phyloP scores from a whole-genome alignment of 2,329 filamentous ascomycete species.

The Diplodia corticola region DNA sequence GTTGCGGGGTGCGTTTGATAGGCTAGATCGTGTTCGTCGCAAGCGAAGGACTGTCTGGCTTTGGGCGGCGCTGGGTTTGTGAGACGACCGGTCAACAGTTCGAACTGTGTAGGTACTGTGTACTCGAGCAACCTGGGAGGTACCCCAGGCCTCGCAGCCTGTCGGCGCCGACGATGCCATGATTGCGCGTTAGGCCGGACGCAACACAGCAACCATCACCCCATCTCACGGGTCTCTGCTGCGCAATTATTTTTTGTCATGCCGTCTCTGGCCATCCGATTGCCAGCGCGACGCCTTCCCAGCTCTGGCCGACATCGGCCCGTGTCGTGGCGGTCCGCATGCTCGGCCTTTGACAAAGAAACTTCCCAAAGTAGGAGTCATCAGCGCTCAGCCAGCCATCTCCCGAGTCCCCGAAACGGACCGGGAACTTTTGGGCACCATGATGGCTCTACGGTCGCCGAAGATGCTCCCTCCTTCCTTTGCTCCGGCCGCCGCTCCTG shows the following conservation, averaged over 20 bases:
- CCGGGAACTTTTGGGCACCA: neutral
- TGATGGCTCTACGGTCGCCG: neutral
- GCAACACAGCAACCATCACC: neutral
- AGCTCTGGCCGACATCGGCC: conserved; percentile 3
- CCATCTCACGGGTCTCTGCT: neutral
- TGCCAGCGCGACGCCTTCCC: neutral
- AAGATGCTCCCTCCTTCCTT: neutral
- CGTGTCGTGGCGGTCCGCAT: neutral
- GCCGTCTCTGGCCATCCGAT: neutral
- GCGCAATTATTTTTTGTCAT: neutral
- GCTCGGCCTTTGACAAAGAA: neutral
- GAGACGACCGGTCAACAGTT: neutral
- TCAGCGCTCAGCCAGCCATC: neutral
- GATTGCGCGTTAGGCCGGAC: neutral
- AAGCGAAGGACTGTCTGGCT: neutral
- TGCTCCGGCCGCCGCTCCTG: neutral
- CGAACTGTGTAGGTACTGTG: no score
- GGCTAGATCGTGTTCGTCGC: neutral
- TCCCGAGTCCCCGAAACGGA: neutral
- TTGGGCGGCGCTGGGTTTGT: neutral
- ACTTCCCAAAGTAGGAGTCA: neutral
- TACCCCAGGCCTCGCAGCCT: neutral
- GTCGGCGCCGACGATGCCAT: neutral
- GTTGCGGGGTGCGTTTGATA: neutral
- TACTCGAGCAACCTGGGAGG: no score